Evolutionary conservation across 352 stramenopile genomes (phyloP).

Genomic region (Phytophthora agathidicida): DNA sequence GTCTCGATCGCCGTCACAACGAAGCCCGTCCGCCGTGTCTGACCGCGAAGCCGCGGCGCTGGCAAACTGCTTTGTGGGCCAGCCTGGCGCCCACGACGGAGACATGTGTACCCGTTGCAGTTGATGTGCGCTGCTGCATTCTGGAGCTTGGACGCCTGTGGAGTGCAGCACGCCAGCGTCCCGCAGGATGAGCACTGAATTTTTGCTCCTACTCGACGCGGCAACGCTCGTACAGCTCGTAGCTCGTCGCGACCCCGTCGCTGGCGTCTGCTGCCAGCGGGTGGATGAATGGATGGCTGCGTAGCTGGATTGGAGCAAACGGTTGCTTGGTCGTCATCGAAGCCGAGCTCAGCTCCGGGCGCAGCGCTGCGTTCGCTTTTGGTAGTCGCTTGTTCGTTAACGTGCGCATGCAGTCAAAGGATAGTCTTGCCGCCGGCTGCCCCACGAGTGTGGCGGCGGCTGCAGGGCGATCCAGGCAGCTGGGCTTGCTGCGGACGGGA

Average conservation of each 20-base stretch:
- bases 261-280: neutral
- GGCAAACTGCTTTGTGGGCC: too few relatives aligned
- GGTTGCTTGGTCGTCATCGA: constrained; percentile 24
- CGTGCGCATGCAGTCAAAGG: constrained; percentile 19
- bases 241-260: constrained; percentile 16
- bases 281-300: too few relatives aligned
- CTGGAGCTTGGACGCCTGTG: too few relatives aligned
- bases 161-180: constrained; percentile 13
- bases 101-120: neutral
- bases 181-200: constrained; percentile 20
- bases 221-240: constrained; percentile 1
- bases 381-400: constrained; percentile 37
- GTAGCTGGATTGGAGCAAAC: constrained; percentile 30
- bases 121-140: neutral
- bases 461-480: constrained; percentile 17
- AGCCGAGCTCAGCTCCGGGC: constrained; percentile 12
- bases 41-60: neutral
- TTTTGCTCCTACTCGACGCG: constrained; percentile 14
- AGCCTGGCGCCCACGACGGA: neutral
- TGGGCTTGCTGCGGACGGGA: constrained; percentile 16
- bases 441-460: constrained; percentile 16
- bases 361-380: constrained; percentile 24
- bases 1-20: neutral
- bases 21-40: constrained; percentile 8
- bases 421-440: constrained; percentile 14